These are phyloP conservation scores for Nicotiana knightiana DNA, from an alignment of 257 asterid genomes.

Conservation along the genomic window DNA sequence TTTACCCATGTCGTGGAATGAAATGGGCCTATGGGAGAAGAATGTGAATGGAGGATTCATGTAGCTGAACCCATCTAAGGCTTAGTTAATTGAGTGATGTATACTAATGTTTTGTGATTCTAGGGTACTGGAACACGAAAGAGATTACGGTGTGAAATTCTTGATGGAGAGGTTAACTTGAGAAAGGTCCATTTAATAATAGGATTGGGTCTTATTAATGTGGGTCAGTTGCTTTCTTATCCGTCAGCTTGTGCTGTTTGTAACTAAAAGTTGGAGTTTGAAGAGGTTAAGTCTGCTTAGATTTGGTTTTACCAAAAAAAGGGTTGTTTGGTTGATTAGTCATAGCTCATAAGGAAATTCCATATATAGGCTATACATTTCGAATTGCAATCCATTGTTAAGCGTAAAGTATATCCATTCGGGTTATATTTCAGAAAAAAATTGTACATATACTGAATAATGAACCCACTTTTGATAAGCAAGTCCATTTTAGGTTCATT, in stretches of 20 bases:
- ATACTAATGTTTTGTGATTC: neutral
- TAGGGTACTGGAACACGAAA: neutral
- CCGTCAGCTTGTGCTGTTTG: neutral
- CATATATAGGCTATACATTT: neutral
- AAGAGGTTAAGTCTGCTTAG: neutral
- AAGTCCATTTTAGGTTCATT: no score
- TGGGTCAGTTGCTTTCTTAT: neutral
- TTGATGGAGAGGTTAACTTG: neutral
- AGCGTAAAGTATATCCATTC: neutral
- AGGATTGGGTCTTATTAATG: neutral
- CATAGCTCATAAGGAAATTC: neutral
- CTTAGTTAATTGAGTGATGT: neutral
- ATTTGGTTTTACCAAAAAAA: neutral
- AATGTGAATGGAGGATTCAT: neutral
- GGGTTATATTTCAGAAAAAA: no score
- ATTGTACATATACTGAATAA: no score
- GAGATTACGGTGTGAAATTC: neutral
- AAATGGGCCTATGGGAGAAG: neutral
- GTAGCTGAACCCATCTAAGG: neutral
- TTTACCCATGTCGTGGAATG: neutral
- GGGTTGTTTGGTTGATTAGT: neutral
- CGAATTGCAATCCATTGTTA: neutral
- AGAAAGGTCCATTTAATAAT: neutral
- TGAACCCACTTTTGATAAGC: no score
- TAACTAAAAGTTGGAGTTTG: neutral